These are phyloP conservation scores for Irpex sp. DNA, from an alignment of 1,284 basidiomycete species.

Conservation along the genomic window DNA sequence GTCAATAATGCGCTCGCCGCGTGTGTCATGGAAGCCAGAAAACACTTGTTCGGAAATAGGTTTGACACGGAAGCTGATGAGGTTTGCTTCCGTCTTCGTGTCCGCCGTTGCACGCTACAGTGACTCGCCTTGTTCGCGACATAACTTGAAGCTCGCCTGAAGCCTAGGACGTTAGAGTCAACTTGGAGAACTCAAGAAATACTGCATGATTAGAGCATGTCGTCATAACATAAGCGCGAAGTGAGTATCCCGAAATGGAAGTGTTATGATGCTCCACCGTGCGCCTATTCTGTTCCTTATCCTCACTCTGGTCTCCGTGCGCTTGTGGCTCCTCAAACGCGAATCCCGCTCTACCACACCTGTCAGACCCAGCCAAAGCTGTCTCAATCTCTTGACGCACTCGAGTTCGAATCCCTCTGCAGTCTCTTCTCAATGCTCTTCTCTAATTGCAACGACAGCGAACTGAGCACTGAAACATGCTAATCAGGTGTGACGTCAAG, in stretches of 20 bases:
- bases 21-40: neutral
- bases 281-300: neutral
- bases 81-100: neutral
- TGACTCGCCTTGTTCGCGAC: neutral
- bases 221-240: neutral
- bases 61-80: neutral
- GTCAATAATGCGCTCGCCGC: neutral
- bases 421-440: too few species aligned
- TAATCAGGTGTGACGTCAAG: too few species aligned
- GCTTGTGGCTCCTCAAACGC: too few species aligned
- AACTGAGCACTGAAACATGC: too few species aligned
- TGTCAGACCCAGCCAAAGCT: too few species aligned
- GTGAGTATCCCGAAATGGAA: neutral
- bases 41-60: neutral
- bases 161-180: neutral
- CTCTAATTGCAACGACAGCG: too few species aligned
- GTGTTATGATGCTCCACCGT: neutral
- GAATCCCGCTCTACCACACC: too few species aligned
- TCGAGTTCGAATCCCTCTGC: too few species aligned
- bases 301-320: too few species aligned
- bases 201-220: neutral
- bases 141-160: neutral
- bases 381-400: too few species aligned
- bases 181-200: neutral
- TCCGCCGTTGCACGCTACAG: neutral